Evolutionary conservation across 116 monocot species (phyloP).

Genomic region (Iris pallida): DNA sequence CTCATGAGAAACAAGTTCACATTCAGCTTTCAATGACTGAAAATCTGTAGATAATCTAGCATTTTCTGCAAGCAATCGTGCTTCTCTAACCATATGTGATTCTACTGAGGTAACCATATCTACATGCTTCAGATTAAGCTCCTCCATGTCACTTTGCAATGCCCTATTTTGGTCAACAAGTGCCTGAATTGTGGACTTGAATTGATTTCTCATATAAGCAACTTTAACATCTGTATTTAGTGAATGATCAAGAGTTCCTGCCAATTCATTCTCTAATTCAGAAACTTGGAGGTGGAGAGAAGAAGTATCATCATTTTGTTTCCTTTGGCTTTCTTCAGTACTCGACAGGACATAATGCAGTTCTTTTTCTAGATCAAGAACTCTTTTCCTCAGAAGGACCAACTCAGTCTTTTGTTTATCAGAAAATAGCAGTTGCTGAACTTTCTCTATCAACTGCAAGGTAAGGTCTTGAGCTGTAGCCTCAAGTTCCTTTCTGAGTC

Average conservation of each 20-base stretch:
- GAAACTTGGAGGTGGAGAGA: conserved; percentile 25
- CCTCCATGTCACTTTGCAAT: conserved; percentile 16
- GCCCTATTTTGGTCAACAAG: conserved; percentile 18
- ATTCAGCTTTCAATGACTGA: too few relatives aligned
- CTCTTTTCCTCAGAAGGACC: conserved; percentile 24
- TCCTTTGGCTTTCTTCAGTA: conserved; percentile 32
- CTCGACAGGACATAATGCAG: conserved; percentile 26
- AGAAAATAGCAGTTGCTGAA: conserved; percentile 33
- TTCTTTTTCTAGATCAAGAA: conserved; percentile 47
- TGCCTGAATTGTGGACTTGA: conserved; percentile 16
- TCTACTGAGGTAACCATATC: conserved; percentile 13
- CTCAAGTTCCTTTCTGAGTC: conserved; percentile 43
- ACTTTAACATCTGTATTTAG: too few relatives aligned
- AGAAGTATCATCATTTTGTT: conserved; percentile 19
- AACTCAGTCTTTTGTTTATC: conserved; percentile 47
- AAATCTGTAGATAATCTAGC: too few relatives aligned
- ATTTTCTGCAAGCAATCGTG: too few relatives aligned
- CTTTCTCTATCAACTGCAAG: conserved; percentile 45
- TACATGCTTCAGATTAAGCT: conserved; percentile 31
- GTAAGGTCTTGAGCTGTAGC: conserved; percentile 34
- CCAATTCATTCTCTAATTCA: conserved; percentile 48
- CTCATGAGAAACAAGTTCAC: too few relatives aligned
- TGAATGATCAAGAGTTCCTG: too few relatives aligned
- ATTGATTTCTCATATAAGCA: conserved; percentile 53
- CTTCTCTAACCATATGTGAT: conserved; percentile 8